Conservation (phyloP, 208 protist genomes). For the Acanthamoeba triangularis region DNA sequence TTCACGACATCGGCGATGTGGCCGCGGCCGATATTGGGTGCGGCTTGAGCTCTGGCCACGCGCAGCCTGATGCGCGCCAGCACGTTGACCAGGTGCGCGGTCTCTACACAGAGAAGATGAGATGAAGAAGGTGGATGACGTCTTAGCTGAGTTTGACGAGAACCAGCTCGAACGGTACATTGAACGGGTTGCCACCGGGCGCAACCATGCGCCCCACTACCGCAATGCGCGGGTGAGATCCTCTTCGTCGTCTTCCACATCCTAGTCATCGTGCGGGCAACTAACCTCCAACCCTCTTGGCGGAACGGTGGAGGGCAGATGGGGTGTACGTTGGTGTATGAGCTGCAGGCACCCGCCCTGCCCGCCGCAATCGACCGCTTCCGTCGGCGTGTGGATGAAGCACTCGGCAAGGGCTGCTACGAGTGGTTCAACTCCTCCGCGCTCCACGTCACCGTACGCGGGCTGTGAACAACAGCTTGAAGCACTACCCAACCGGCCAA, state of each 20-base stretch:
- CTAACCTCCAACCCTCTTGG: neutral
- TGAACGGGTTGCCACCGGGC: conserved; percentile 18
- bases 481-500: no score
- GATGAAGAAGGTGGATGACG: conserved; percentile 11
- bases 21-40: neutral
- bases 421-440: conserved; percentile 30
- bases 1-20: neutral
- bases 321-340: conserved; percentile 41
- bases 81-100: neutral
- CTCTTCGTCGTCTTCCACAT: neutral
- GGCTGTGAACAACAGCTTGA: neutral
- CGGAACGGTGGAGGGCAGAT: neutral
- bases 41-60: neutral
- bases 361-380: neutral
- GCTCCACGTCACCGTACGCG: conserved; percentile 33
- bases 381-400: neutral
- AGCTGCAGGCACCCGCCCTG: neutral
- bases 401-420: conserved; percentile 2
- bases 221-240: neutral
- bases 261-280: neutral
- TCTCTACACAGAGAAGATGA: neutral
- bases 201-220: conserved; percentile 59
- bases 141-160: conserved; percentile 23
- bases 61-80: no score
- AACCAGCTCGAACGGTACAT: conserved; percentile 11